Conservation (phyloP, 805 yeast genomes). For the Saccharomycopsis vini region DNA sequence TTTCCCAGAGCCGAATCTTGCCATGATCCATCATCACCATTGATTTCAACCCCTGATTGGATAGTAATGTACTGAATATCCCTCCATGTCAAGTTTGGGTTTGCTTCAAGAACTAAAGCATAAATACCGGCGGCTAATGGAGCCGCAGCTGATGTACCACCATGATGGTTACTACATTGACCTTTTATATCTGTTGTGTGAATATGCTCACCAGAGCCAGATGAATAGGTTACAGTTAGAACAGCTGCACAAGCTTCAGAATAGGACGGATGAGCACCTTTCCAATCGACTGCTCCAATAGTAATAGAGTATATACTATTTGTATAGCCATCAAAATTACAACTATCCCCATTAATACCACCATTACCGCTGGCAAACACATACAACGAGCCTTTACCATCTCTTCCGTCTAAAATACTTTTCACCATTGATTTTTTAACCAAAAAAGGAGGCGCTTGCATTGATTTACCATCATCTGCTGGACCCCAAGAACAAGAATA, state of each 20-base stretch:
- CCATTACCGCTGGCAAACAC: constrained; percentile 98
- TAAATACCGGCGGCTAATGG: constrained; percentile 97
- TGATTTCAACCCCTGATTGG: constrained; percentile 58
- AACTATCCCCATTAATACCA: constrained; percentile 70
- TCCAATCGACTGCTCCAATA: constrained; percentile 85
- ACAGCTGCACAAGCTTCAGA: constrained; percentile 94
- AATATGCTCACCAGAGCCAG: constrained; percentile 84
- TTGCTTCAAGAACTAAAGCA: constrained; percentile 69
- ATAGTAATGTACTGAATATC: constrained; percentile 84
- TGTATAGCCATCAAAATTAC: constrained; percentile 96
- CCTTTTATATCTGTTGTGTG: constrained; percentile 76
- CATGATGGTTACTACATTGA: constrained; percentile 66
- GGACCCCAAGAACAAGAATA: constrained; percentile 99
- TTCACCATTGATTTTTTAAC: constrained; percentile 78
- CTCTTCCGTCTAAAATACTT: constrained; percentile 77
- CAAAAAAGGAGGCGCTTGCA: constrained; percentile 74
- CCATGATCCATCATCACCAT: constrained; percentile 61
- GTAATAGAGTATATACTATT: constrained; percentile 92
- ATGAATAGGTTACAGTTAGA: constrained; percentile 84
- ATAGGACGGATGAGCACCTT: constrained; percentile 80
- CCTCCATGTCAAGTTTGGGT: constrained; percentile 90
- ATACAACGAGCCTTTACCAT: constrained; percentile 73
- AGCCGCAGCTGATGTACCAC: constrained; percentile 98
- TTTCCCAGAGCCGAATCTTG: constrained; percentile 61
- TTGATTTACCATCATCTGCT: constrained; percentile 77